Evolutionary conservation across 805 yeast species (phyloP).

Genomic region (Starmerella etchellsii): DNA sequence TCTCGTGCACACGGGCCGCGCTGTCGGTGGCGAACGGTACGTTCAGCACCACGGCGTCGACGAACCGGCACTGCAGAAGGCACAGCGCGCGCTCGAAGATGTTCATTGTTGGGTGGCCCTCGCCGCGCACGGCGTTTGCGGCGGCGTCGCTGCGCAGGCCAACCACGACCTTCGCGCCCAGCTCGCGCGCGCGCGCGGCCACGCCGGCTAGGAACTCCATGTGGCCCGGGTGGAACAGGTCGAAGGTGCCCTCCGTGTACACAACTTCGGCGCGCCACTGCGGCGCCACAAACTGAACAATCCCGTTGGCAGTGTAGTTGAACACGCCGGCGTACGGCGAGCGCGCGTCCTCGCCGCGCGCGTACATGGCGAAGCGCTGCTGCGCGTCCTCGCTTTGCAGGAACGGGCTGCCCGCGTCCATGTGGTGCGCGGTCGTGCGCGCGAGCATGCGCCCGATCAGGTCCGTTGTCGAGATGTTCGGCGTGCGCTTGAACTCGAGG

Average conservation of each 20-base stretch:
- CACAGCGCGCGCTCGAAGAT: slow-evolving; percentile 73
- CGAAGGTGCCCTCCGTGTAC: slow-evolving; percentile 78
- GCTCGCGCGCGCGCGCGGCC: slow-evolving; percentile 28
- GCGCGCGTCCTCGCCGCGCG: slow-evolving; percentile 17
- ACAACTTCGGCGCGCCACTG: slow-evolving; percentile 11
- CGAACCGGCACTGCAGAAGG: slow-evolving; percentile 74
- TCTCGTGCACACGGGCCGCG: slow-evolving; percentile 28
- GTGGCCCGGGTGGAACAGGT: slow-evolving; percentile 87
- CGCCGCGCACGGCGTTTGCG: slow-evolving; percentile 45
- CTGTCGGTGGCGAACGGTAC: slow-evolving; percentile 45
- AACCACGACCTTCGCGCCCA: slow-evolving; percentile 37
- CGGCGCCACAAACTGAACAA: slow-evolving; percentile 11
- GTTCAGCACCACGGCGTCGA: slow-evolving; percentile 63
- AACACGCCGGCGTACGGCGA: slow-evolving; percentile 21
- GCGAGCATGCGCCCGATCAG: slow-evolving; percentile 77
- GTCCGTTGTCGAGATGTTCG: slow-evolving; percentile 89
- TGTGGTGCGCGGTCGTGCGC: slow-evolving; percentile 47
- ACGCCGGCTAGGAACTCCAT: slow-evolving; percentile 54
- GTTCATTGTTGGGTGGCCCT: slow-evolving; percentile 75
- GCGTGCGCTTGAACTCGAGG: slow-evolving; percentile 84
- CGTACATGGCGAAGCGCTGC: slow-evolving; percentile 18
- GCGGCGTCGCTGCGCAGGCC: slow-evolving; percentile 54
- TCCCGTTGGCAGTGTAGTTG: background rate
- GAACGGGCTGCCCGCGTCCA: slow-evolving; percentile 14
- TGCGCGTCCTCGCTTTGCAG: slow-evolving; percentile 9